Evolutionary conservation across 805 yeast species (phyloP).

Genomic region (Clavispora fructus): DNA sequence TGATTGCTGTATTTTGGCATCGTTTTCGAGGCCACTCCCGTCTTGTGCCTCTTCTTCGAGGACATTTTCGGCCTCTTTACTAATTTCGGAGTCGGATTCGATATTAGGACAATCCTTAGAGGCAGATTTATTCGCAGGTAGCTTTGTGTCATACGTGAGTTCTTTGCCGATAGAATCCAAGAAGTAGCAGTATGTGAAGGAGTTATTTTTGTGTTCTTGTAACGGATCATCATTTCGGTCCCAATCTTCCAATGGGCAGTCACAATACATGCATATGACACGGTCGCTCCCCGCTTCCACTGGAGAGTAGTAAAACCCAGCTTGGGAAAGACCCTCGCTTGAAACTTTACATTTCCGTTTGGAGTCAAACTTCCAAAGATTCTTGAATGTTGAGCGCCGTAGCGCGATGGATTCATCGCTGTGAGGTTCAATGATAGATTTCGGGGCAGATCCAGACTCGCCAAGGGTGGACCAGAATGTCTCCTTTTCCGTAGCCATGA

Average conservation of each 20-base stretch:
- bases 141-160: background rate
- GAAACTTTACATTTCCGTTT: conserved; percentile 7
- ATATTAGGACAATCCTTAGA: background rate
- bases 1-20: background rate
- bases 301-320: conserved; percentile 40
- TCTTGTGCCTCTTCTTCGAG: background rate
- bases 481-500: conserved; percentile 5
- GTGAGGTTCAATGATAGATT: conserved; percentile 10
- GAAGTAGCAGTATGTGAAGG: conserved; percentile 23
- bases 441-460: conserved; percentile 2
- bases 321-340: conserved; percentile 31
- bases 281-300: conserved; percentile 25
- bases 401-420: conserved; percentile 8
- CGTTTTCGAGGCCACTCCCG: background rate
- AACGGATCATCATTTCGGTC: conserved; percentile 58
- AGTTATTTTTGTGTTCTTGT: conserved; percentile 43
- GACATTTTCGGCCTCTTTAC: background rate
- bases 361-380: conserved; percentile 11
- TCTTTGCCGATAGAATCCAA: conserved; percentile 11
- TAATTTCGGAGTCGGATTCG: background rate
- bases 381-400: conserved; percentile 13
- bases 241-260: conserved; percentile 44
- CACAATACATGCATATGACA: conserved; percentile 28
- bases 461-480: conserved; percentile 10
- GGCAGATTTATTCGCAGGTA: background rate